Base-by-base conservation (phyloP, 805 yeast genomes). In the Pichia cephalocereana region DNA sequence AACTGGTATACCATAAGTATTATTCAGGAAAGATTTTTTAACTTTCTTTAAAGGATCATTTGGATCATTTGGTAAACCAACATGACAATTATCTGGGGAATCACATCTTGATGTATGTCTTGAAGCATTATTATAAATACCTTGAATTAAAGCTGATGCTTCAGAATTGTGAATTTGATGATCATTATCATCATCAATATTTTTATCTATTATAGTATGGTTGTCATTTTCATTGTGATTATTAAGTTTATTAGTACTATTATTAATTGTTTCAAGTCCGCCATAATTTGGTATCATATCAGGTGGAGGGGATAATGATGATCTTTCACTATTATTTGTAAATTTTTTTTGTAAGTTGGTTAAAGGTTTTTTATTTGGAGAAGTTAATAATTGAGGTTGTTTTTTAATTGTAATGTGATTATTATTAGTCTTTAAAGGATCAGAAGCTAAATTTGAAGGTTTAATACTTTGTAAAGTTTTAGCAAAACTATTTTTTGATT, bases 351-450 rank as follows among this genome's bases (percentile, higher is more conserved):
- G 52, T 49, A 14, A 6, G 5, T 10, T 38, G 9, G 10, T 19
- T 17, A n/a, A 8, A n/a, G 46, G n/a, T 34, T 27, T 41, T 8
- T 18, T 17, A 28, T 12, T 28, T 11, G 47, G 36, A 12, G 52
- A 34, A 2, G 27, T 14, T 32, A 53, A 49, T 41, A 61, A 61
- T 1, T 23, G 26, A 23, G 83, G 74, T 46, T 70, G 85, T 53
- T 78, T 72, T 62, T 84, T 84, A 56, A 84, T 83, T 8, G 80
- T 81, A 23, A 84, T 86, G 63, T 79, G 82, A 2, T 80, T 59
- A 53, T 80, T 82, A 43, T 70, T 76, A 1, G 86, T 80, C 44
- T 76, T 79, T 47, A 84, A 63, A 9, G 93, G 93, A 58, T 83
- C 81, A 4, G 78, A 69, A 1, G 91, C 91, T 23, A 78, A 74